Base-by-base conservation (phyloP, 1,139 yeast species). In the Scheffersomyces stambukii region DNA sequence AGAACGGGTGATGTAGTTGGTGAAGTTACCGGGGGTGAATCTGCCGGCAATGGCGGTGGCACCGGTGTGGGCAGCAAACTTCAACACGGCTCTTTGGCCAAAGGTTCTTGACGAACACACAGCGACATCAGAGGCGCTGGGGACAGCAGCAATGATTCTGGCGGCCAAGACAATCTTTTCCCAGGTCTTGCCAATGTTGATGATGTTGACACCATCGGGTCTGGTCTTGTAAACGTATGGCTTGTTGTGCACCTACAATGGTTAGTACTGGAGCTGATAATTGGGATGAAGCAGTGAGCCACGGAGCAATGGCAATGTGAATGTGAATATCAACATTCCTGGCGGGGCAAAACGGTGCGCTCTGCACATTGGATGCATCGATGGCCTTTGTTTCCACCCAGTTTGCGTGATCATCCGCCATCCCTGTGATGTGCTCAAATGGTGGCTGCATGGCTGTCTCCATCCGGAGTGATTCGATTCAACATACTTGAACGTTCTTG, bases 11-110 rank as follows among this genome's bases (percentile, higher is more conserved):
- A 89, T 91, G 80, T 93, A 93, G 80, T 93, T 93, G 70, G 99
- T 93, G 89, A 93, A 93, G 80, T 85, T 82, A 84, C 99, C 99
- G 74, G 99, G 99, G 59, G 98, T 93, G 88, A 93, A 93, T 78
- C 99, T 89, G 74, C 98, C 98, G 57, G 98, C 98, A 75, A 93
- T 89, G 70, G 98, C 93, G 57, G 97, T 89, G 54, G 98, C 96
- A 73, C 98, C 97, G 57, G 98, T 89, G 91, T 93, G 98, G 60
- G 96, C 86, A 67, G 98, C 97, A 64, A 83, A 93, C 80, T 93
- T 93, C 70, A 93, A 82, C 54, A 89, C 98, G 64, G 98, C 99
- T 81, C 99, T 91, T 80, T 93, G 99, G 64, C 98, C 99, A 76
- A 85, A 91, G 58, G 96, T 89, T 81, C 98, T 91, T 60, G 98